A percentile compares a stretch with the other conserved stretches of the same genome.
Evolutionary conservation across 1,284 basidiomycete species (phyloP).

Genomic region (Ustilago shanxiensis): DNA sequence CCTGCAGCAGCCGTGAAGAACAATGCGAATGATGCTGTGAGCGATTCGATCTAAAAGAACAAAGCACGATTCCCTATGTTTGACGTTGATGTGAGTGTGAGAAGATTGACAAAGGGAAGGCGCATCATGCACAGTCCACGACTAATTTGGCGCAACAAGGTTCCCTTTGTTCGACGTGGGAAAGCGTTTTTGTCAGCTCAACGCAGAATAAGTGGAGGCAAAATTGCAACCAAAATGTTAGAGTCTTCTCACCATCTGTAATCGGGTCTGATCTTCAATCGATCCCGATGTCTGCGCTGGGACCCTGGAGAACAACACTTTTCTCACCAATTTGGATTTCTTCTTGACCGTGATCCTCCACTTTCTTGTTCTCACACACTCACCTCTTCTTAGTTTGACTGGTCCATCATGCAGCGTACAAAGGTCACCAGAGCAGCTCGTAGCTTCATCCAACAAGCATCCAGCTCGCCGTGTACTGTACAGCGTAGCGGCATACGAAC

Average conservation of each 20-base stretch:
- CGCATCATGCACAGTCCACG: background rate
- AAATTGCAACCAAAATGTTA: background rate
- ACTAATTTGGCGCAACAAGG: background rate
- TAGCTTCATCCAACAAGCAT: constrained; percentile 1
- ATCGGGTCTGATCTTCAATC: background rate
- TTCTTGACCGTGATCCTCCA: background rate
- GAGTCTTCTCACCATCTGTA: background rate
- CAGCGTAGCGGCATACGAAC: background rate
- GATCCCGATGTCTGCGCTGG: background rate
- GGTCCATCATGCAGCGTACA: constrained; percentile 11
- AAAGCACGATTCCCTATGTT: constrained; percentile 5
- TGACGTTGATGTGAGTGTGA: background rate
- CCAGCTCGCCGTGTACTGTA: background rate
- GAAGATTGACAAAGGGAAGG: background rate
- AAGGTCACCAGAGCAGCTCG: background rate
- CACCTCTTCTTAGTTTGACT: background rate
- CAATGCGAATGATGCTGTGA: background rate
- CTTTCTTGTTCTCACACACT: constrained; percentile 3
- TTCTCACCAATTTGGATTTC: background rate
- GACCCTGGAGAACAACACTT: constrained; percentile 10
- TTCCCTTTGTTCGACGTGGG: background rate
- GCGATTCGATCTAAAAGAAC: background rate
- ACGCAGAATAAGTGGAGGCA: background rate
- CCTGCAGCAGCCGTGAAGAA: background rate
- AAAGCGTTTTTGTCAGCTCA: too few relatives aligned